phyloP scores from a whole-genome alignment of 2,329 filamentous ascomycete genomes.

The Diaporthe eres region DNA sequence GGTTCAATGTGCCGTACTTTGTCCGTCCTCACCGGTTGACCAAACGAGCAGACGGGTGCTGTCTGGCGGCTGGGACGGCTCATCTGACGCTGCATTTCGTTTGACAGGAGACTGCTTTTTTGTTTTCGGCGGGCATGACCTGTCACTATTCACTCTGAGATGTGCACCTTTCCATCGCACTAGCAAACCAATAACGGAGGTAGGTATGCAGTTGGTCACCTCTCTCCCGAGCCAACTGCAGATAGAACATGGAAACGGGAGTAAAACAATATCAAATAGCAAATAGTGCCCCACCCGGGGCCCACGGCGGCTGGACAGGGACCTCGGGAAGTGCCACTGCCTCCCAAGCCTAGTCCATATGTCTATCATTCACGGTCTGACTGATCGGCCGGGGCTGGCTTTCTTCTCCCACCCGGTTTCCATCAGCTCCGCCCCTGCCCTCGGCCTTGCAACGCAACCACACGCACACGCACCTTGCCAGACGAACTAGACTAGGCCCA shows the following conservation, averaged over 20 bases:
- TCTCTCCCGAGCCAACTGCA: conserved; percentile 22
- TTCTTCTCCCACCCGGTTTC: conserved; percentile 2
- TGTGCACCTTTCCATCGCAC: not conserved
- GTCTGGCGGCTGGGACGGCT: not conserved
- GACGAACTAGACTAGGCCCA: conserved; percentile 7
- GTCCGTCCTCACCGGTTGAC: conserved; percentile 17
- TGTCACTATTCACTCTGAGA: conserved; percentile 2
- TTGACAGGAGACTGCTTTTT: not conserved
- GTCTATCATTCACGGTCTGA: conserved; percentile 30
- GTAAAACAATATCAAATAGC: not conserved
- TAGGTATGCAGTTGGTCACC: conserved; percentile 5
- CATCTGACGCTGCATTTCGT: not conserved
- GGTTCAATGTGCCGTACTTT: not conserved
- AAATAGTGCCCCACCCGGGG: not conserved
- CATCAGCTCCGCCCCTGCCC: not conserved
- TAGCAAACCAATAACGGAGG: not conserved
- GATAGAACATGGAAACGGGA: not conserved
- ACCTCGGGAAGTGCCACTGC: not conserved
- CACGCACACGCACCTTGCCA: not conserved
- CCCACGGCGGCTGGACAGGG: conserved; percentile 9
- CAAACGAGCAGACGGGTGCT: not conserved
- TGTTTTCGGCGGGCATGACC: not conserved
- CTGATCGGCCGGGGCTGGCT: conserved; percentile 22
- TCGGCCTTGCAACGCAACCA: not conserved
- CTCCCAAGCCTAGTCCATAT: not conserved